Base-by-base conservation (phyloP, 2,329 filamentous ascomycete species). In the Tolypocladium inflatum region DNA sequence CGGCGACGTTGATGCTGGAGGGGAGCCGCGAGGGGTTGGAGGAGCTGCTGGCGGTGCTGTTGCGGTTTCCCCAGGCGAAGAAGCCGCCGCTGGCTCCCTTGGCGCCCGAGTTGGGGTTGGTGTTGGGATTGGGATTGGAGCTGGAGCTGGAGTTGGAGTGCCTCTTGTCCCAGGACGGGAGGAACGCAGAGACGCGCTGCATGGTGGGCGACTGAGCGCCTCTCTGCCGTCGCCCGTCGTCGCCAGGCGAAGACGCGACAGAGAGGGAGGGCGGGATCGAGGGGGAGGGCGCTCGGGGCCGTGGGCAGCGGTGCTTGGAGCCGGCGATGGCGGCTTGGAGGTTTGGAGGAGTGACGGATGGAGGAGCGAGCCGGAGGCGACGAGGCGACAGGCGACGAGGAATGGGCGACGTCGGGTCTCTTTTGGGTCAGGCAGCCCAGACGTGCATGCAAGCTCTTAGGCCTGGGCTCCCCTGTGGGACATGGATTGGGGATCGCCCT, bases 11-110 rank as follows among this genome's bases (percentile, higher is more conserved):
- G 64, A 74, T 72, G 56, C 64, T 70, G 58, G 70, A 59, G 43
- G 71, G 60, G 52, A 63, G 54, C 55, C 64, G 65, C 42, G 63
- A 43, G 42, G 58, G 61, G 41, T 57, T 56, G 26, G 64, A 61
- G 21, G 63, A 60, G 30, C 61, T 58, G 48, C 61, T 68, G 56
- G 64, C 59, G 21, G 56, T 59, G 54, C 42, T 83, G 79, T 59
- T 86, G 83, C 61, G 78, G 70, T 70, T 73, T 63, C 76, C 72
- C 76, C 77, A 78, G 55, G 73, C 72, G 59, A 78, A 78, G 38
- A 79, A 68, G 61, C 67, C 62, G 54, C 63, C 57, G 64, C 68
- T 62, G 43, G 69, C 26, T 8, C 9, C 70, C 54, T 60, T 67
- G 55, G 67, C 70, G 61, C 65, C 64, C 57, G 71, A 74, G 54